Conservation (phyloP, 257 asterid genomes). For the Perilla frutescens region DNA sequence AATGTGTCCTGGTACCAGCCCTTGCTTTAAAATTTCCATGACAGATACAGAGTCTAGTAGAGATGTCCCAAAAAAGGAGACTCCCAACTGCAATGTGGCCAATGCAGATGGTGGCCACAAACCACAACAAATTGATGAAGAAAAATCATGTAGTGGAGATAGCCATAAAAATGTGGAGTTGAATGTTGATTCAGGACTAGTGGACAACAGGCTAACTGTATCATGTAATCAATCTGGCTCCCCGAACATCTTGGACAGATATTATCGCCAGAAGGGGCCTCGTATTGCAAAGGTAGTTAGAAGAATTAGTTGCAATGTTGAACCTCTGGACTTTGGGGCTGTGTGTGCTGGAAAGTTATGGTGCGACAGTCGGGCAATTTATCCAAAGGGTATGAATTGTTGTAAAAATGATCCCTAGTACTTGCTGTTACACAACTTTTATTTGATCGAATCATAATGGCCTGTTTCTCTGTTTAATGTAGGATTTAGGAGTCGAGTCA, state of each 20-base stretch:
- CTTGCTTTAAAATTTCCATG: slow-evolving; percentile 5
- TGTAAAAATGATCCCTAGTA: slow-evolving; percentile 9
- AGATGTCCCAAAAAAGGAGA: slow-evolving; percentile 38
- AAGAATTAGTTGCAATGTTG: slow-evolving; percentile 86
- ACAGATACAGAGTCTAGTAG: slow-evolving; percentile 25
- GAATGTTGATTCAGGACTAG: slow-evolving; percentile 52
- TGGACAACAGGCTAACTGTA: slow-evolving; percentile 49
- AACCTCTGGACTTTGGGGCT: slow-evolving; percentile 69
- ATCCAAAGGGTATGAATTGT: slow-evolving; percentile 72
- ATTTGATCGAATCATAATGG: slow-evolving; percentile 29
- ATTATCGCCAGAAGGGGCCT: slow-evolving; percentile 92
- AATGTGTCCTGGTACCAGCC: slow-evolving; percentile 31
- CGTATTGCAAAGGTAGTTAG: slow-evolving; percentile 96
- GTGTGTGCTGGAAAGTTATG: slow-evolving; percentile 71
- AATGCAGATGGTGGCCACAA: slow-evolving; percentile 38
- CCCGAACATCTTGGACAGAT: slow-evolving; percentile 69
- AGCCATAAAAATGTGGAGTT: slow-evolving; percentile 46
- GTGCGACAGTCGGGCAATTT: slow-evolving; percentile 88
- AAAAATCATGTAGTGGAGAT: slow-evolving; percentile 50
- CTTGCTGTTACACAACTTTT: slow-evolving; percentile 22
- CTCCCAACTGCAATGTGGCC: slow-evolving; percentile 38
- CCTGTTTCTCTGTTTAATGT: slow-evolving; percentile 45
- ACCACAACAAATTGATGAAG: slow-evolving; percentile 48
- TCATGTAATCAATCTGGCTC: slow-evolving; percentile 57
- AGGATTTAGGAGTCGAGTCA: slow-evolving; percentile 94